Evolutionary conservation across 2,329 filamentous ascomycete species (phyloP), one percentile per base, ranked within the genome.

Genomic region (Fusarium succisae): DNA sequence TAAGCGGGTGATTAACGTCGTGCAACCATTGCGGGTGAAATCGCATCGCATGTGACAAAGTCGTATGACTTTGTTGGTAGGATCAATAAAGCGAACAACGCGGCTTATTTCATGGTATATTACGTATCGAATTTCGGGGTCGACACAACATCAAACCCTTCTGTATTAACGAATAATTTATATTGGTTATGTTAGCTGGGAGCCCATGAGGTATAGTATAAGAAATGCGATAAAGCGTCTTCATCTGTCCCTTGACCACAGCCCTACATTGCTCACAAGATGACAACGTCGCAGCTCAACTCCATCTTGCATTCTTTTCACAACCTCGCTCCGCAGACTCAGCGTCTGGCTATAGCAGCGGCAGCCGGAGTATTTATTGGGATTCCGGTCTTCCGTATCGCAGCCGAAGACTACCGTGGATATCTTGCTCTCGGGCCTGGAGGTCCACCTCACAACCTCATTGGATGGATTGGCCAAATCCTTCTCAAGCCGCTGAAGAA

Each of bases 371-470:
- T 39, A 8, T 14, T 47, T 3, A 47, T 74, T 14, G 60, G 60
- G 9, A 35, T 74, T n/a, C 72, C 72, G 11, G 37, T 69, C 12
- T 30, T 72, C 13, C 72, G 72, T 5, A 32, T 59, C 35, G 72
- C 60, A 7, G 39, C 47, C 14, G 41, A 56, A 13, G 68, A 72
- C 38, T 74, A 74, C 18, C 53, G 39, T 45, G 72, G 57, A 5
- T 74, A 74, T 41, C 50, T 74, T n/a, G 64, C 43, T 35, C 69
- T 74, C 15, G 72, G 68, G 17, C 72, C 72, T 3, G 66, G 66
- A 15, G 66, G 66, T 28, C 55, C 12, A 12, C 66, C 66, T 54
- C 53, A 74, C 24, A 74, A 69, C 24, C n/a, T 65, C 37, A 24
- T 69, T 28, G 72, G 72, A 38, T 74, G 71, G 71, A 14, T 74